A percentile compares a stretch with the other conserved stretches of the same genome.
Evolutionary conservation across 1,139 yeast genomes (phyloP).

Genomic region (Kurtzmaniella natalensis): DNA sequence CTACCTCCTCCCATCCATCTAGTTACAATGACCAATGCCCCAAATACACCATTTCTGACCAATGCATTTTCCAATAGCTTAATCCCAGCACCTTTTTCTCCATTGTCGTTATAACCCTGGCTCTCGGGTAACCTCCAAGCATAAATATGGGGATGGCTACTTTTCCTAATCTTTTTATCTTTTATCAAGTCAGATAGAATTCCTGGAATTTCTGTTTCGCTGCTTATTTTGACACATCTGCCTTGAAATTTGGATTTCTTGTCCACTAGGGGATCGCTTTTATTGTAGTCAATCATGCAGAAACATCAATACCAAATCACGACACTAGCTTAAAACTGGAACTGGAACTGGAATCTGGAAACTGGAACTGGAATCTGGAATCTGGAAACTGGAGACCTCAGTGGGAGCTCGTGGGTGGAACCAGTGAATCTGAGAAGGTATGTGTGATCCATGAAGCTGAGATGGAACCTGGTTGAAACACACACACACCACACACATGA

Average conservation of each 20-base stretch:
- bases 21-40: conserved; percentile 58
- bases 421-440: no score
- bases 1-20: conserved; percentile 75
- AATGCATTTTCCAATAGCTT: conserved; percentile 47
- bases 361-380: no score
- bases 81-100: conserved; percentile 64
- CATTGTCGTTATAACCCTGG: conserved; percentile 59
- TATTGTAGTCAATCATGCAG: not conserved
- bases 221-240: conserved; percentile 36
- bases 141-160: conserved; percentile 62
- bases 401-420: no score
- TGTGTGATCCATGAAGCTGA: no score
- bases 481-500: no score
- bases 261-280: conserved; percentile 16
- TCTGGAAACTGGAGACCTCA: no score
- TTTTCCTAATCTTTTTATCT: conserved; percentile 40
- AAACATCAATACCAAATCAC: no score
- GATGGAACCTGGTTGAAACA: no score
- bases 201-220: conserved; percentile 33
- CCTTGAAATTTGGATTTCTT: conserved; percentile 64
- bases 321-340: no score
- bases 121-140: conserved; percentile 58
- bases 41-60: conserved; percentile 41
- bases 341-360: no score
- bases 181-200: conserved; percentile 33